Percentiles rank a stretch among this genome's conserved stretches.
These are phyloP conservation scores for Arthrobotrys entomopaga DNA, from an alignment of 2,329 filamentous ascomycete species.

Conservation along the genomic window DNA sequence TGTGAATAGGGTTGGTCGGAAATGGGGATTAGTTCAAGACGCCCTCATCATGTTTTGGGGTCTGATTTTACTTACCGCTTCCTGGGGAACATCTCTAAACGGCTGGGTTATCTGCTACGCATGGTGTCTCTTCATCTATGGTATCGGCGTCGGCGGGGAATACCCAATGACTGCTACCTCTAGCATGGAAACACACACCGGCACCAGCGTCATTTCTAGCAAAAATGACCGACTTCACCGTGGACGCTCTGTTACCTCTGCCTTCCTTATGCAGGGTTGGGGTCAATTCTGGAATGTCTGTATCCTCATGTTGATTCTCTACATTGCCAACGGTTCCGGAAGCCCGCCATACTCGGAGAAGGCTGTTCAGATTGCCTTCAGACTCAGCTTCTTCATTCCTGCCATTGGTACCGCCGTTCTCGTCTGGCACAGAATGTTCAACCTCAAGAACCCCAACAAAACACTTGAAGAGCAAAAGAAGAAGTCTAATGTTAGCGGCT, in stretches of 20 bases:
- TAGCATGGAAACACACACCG: constrained; percentile 89
- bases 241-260: constrained; percentile 92
- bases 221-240: constrained; percentile 93
- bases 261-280: constrained; percentile 99
- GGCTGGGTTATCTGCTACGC: constrained; percentile 98
- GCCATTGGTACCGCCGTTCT: constrained; percentile 92
- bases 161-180: constrained; percentile 97
- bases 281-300: constrained; percentile 95
- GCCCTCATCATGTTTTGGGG: constrained; percentile 93
- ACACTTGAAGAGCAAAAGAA: constrained; percentile 85
- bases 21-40: constrained; percentile 96
- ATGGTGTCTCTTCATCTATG: constrained; percentile 93
- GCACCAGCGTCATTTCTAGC: constrained; percentile 86
- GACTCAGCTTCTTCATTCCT: constrained; percentile 89
- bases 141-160: constrained; percentile 80
- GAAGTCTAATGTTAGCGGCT: constrained; percentile 86
- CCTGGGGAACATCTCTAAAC: constrained; percentile 86
- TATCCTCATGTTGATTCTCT: constrained; percentile 82
- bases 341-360: constrained; percentile 77
- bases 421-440: constrained; percentile 93
- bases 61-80: constrained; percentile 87
- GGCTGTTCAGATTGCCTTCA: constrained; percentile 89
- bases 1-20: constrained; percentile 79
- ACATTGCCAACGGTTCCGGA: constrained; percentile 82
- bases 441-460: constrained; percentile 89